These are phyloP conservation scores for Uronychia setigera DNA, from an alignment of 73 alveolate species.

Conservation along the genomic window DNA sequence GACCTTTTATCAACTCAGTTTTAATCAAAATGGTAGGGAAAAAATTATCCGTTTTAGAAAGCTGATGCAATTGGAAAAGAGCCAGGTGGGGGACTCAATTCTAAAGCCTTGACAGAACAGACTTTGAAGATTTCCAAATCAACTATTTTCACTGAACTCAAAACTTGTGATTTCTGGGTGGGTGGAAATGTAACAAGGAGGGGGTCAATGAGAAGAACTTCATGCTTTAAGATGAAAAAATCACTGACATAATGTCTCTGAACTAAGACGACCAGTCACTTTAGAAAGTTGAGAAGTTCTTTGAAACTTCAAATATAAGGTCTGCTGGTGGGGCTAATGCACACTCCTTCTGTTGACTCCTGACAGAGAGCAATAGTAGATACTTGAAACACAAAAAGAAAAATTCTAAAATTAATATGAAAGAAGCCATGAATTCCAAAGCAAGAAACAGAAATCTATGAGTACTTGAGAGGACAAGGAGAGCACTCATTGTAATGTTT, in stretches of 20 bases:
- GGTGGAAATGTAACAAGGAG: too few species aligned
- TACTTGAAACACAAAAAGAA: not conserved
- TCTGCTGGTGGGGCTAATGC: not conserved
- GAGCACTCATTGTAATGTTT: not conserved
- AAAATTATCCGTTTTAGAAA: too few species aligned
- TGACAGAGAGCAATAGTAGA: not conserved
- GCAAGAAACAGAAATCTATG: not conserved
- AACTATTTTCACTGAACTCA: conserved; percentile 33
- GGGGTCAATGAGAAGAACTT: not conserved
- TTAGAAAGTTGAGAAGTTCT: conserved; percentile 7
- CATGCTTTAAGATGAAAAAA: not conserved
- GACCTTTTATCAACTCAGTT: too few species aligned
- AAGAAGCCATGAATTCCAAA: not conserved
- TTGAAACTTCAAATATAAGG: not conserved
- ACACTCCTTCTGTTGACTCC: not conserved
- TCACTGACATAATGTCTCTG: conserved; percentile 2
- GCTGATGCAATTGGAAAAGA: too few species aligned
- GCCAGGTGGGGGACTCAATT: too few species aligned
- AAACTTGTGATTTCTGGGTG: conserved; percentile 55
- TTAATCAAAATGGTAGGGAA: too few species aligned
- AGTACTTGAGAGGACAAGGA: not conserved
- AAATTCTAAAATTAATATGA: not conserved
- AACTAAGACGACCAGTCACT: not conserved
- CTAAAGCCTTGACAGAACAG: not conserved
- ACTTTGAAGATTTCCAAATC: conserved; percentile 28